A percentile compares a stretch with the other conserved stretches of the same genome.
phyloP scores from a whole-genome alignment of 2,329 filamentous ascomycete genomes.

The Kalmusia sp. region DNA sequence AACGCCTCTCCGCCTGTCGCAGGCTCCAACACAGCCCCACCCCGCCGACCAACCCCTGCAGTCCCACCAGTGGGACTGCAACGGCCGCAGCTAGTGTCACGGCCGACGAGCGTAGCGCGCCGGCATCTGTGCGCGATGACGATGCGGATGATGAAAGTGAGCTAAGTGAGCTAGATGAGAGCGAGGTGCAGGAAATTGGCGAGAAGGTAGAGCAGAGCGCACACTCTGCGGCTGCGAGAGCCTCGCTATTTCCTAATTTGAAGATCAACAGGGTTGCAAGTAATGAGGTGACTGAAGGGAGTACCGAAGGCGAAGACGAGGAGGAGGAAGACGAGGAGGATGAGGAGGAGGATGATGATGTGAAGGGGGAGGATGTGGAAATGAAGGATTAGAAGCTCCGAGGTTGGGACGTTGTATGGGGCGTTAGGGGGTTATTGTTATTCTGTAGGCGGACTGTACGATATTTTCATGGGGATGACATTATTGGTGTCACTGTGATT shows the following conservation, averaged over 20 bases:
- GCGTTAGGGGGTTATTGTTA: too few species aligned
- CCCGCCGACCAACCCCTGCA: constrained; percentile 21
- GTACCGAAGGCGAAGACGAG: neutral
- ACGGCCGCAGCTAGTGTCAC: constrained; percentile 35
- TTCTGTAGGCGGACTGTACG: too few species aligned
- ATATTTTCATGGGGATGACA: too few species aligned
- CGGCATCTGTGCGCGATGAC: constrained; percentile 62
- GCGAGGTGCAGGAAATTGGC: constrained; percentile 43
- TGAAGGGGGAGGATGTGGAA: neutral
- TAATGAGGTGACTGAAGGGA: neutral
- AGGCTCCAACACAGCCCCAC: neutral
- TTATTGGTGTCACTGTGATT: too few species aligned
- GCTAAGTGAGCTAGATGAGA: constrained; percentile 59
- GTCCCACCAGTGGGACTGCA: constrained; percentile 54
- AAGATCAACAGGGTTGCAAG: constrained; percentile 12
- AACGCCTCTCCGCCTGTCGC: constrained; percentile 15
- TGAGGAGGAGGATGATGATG: neutral
- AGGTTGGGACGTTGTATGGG: too few species aligned
- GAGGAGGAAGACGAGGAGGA: neutral
- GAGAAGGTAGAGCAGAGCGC: constrained; percentile 24
- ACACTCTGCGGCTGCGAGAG: constrained; percentile 13
- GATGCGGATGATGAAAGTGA: constrained; percentile 63
- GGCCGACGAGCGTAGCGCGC: constrained; percentile 59
- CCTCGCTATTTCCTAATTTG: constrained; percentile 35
- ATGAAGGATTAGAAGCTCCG: neutral